A percentile compares a stretch with the other conserved stretches of the same genome.
Conservation (phyloP, 148 eudicot genomes). For the Diospyros lotus region DNA sequence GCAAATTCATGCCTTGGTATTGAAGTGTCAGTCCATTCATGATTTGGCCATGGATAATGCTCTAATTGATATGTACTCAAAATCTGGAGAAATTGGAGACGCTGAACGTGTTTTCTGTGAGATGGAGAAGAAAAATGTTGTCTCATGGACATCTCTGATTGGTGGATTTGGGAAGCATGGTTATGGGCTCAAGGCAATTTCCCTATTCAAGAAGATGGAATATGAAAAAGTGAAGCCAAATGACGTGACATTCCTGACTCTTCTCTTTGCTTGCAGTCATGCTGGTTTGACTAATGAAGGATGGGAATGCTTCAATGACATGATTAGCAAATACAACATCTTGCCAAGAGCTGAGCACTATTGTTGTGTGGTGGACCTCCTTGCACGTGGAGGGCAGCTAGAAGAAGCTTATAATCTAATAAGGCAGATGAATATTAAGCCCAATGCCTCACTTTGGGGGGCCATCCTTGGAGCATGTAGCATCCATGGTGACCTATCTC, state of each 20-base stretch:
- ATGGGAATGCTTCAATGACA: constrained; percentile 14
- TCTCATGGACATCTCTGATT: constrained; percentile 24
- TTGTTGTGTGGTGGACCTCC: constrained; percentile 21
- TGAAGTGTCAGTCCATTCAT: constrained; percentile 14
- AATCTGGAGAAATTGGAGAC: constrained; percentile 18
- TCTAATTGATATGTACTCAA: constrained; percentile 25
- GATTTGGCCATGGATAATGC: constrained; percentile 20
- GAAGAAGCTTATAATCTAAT: constrained; percentile 16
- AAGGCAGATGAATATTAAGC: constrained; percentile 11
- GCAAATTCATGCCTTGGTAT: constrained; percentile 21
- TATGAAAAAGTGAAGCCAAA: constrained; percentile 19
- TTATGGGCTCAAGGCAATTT: constrained; percentile 12
- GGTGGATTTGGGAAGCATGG: constrained; percentile 22
- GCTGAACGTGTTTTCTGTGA: constrained; percentile 9
- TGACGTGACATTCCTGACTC: constrained; percentile 18
- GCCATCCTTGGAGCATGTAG: constrained; percentile 19
- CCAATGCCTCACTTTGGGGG: constrained; percentile 18
- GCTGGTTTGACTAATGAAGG: constrained; percentile 22
- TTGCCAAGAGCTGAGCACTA: constrained; percentile 18
- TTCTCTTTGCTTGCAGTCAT: constrained; percentile 25
- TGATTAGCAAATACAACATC: constrained; percentile 16
- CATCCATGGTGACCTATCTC: constrained; percentile 11
- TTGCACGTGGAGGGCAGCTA: constrained; percentile 19
- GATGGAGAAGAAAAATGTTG: constrained; percentile 20
- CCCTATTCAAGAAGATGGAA: constrained; percentile 14